Conservation (phyloP, 176 grass and related monocot species). For the Leersia perrieri region DNA sequence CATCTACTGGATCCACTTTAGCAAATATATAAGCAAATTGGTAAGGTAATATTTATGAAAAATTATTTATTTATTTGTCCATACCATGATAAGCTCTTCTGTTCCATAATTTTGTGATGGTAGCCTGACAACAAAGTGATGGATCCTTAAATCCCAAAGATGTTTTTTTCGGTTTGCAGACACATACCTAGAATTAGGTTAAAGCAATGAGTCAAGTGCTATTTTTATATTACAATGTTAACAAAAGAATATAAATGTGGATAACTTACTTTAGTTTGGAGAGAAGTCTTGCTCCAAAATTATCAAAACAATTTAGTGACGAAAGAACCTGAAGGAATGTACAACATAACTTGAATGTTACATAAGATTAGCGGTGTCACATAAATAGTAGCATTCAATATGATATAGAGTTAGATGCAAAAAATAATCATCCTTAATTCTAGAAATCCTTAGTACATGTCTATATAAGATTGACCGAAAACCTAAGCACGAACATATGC, state of each 20-base stretch:
- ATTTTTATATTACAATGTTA: conserved; percentile 21
- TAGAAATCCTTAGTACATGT: background rate
- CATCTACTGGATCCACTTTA: background rate
- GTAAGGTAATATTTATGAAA: conserved; percentile 3
- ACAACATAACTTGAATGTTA: conserved; percentile 15
- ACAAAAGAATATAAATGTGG: conserved; percentile 2
- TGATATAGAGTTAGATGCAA: background rate
- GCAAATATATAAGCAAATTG: background rate
- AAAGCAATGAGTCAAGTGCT: conserved; percentile 33
- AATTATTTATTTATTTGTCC: conserved; percentile 20
- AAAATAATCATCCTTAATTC: background rate
- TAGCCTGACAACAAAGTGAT: conserved; percentile 55
- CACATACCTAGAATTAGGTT: conserved; percentile 60
- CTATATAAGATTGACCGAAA: background rate
- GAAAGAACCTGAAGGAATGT: conserved; percentile 64
- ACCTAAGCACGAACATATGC: background rate
- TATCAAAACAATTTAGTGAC: conserved; percentile 74
- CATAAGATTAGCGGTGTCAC: background rate
- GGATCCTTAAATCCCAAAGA: conserved; percentile 74
- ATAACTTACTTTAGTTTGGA: conserved; percentile 77
- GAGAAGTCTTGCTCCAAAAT: conserved; percentile 65
- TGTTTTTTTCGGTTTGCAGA: conserved; percentile 65
- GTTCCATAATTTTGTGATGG: conserved; percentile 54
- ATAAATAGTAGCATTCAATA: background rate
- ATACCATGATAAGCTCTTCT: conserved; percentile 54